phyloP scores from a whole-genome alignment of 768 basidiomycete genomes.

The Cystobasidium onofrii region DNA sequence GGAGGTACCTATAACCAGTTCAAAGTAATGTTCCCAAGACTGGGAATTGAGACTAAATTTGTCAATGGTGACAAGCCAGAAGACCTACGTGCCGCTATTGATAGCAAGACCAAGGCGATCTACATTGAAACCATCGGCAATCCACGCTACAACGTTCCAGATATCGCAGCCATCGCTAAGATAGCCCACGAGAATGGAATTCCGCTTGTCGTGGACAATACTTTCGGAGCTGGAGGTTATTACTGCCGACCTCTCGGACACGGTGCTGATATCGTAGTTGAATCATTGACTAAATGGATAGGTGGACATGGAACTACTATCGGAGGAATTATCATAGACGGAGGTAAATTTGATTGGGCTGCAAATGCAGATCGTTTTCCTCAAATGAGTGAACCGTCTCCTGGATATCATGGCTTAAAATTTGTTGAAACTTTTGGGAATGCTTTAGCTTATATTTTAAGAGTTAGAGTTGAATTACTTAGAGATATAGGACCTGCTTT shows the following conservation, averaged over 20 bases:
- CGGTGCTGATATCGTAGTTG: constrained; percentile 68
- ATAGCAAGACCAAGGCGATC: constrained; percentile 57
- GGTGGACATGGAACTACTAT: constrained; percentile 58
- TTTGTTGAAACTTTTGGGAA: constrained; percentile 62
- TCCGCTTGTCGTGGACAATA: constrained; percentile 66
- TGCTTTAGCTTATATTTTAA: constrained; percentile 56
- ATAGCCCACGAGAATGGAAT: constrained; percentile 64
- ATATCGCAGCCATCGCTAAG: constrained; percentile 64
- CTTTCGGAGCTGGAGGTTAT: constrained; percentile 48
- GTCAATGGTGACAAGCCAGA: constrained; percentile 55
- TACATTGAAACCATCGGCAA: constrained; percentile 70
- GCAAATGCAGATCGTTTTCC: constrained; percentile 60
- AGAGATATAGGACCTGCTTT: constrained; percentile 47
- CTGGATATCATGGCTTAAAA: constrained; percentile 65
- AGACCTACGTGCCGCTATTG: constrained; percentile 60
- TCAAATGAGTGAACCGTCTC: constrained; percentile 62
- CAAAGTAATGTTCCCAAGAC: constrained; percentile 55
- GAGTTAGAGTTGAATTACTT: constrained; percentile 54
- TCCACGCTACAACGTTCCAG: constrained; percentile 58
- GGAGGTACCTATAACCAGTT: constrained; percentile 36
- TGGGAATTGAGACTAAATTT: constrained; percentile 60
- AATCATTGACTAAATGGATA: constrained; percentile 61
- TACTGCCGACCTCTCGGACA: constrained; percentile 61
- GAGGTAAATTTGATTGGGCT: constrained; percentile 61
- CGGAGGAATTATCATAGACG: constrained; percentile 65